A percentile compares a stretch with the other conserved stretches of the same genome.
These are phyloP conservation scores for Linderina pennispora DNA, from an alignment of 192 early-diverging fungal genomes.

Conservation along the genomic window DNA sequence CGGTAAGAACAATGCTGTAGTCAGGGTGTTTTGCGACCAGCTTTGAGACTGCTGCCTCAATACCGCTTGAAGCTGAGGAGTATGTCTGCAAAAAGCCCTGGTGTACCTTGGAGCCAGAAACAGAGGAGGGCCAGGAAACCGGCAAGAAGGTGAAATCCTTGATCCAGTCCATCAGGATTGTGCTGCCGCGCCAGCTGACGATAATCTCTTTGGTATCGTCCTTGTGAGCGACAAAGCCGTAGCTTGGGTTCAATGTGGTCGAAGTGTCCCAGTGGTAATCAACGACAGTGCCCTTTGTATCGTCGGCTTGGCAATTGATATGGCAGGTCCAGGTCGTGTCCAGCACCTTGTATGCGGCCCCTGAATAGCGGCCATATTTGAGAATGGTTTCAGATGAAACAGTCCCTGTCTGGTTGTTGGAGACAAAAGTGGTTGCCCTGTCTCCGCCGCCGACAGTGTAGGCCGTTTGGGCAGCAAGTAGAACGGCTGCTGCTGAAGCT, in stretches of 20 bases:
- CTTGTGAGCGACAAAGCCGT: background rate
- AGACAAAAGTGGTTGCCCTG: no score
- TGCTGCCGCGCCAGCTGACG: background rate
- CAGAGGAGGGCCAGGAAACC: background rate
- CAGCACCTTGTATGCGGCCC: background rate
- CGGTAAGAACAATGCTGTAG: constrained; percentile 7
- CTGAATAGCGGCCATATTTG: background rate
- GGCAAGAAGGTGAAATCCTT: background rate
- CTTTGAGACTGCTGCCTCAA: background rate
- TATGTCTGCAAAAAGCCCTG: constrained; percentile 3
- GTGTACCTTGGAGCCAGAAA: constrained; percentile 2
- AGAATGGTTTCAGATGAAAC: no score
- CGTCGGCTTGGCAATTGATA: background rate
- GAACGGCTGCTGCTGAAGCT: no score
- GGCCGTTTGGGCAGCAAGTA: no score
- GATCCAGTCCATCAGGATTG: background rate
- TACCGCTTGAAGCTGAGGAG: background rate
- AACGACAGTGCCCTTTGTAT: background rate
- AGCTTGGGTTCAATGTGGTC: background rate
- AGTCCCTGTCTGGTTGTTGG: no score
- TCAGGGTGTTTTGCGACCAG: constrained; percentile 3
- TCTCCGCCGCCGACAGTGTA: no score
- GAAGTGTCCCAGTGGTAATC: background rate
- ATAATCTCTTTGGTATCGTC: background rate
- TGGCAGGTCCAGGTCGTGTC: background rate